Base-by-base conservation (phyloP, 2,329 filamentous ascomycete species). In the Mariannaea sp. region DNA sequence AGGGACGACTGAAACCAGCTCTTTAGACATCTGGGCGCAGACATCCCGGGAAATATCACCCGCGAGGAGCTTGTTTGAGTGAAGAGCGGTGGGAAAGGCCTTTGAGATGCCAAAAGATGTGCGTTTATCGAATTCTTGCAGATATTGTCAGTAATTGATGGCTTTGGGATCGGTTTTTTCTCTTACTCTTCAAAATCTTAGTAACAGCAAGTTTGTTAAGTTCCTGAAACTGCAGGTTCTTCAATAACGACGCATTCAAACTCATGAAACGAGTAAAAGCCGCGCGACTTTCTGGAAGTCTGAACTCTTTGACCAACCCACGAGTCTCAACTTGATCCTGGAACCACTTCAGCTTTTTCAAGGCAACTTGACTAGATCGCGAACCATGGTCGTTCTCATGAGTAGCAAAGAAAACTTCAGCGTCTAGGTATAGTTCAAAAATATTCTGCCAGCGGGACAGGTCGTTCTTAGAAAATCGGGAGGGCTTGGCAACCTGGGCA, bases 161-260 rank as follows among this genome's bases (percentile, higher is more conserved):
- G 13, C 20, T 10, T 22, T 27, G 14, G 10, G n/a, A 7, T 22
- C 27, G 12, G 9, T 5, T 20, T 16, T 17, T 8, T 14, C n/a
- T 71, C 81, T 57, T 69, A 88, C 87, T 96, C 71, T 96, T 96
- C 47, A 96, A 73, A 45, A 96, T 96, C 71, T 96, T 96, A 27
- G 77, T 77, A 64, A 94, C 84, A 1, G 91, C 91, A 24, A 81
- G 81, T 59, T 84, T 83, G 65, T 96, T 95, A 59, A 95, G 85
- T 67, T 94, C 90, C 65, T 92, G 89, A 62, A 95, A 96, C 54
- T 87, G 86, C 59, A 96, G 78, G 45, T 88, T 88, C 56, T 86
- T 86, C n/a, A 95, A 77, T n/a, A 96, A 79, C 46, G 83, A 80
- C 19, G 83, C 76, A 67, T 96, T 96, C 62, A 95, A 79, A 41